Evolutionary conservation across 352 stramenopile species (phyloP).

Genomic region (Phytophthora europaea): DNA sequence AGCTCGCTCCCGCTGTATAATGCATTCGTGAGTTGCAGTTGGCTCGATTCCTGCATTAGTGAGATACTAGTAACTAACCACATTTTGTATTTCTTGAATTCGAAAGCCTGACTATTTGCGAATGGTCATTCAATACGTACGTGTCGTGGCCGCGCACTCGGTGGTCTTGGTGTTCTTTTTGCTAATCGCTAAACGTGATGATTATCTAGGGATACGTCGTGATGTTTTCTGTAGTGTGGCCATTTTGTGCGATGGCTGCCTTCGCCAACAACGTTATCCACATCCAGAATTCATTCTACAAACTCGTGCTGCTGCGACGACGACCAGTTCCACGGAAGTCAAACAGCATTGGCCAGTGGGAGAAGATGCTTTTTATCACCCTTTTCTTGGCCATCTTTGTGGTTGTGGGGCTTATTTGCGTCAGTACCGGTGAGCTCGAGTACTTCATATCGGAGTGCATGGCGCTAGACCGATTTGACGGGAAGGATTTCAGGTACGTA

Average conservation of each 20-base stretch:
- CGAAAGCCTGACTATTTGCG: conserved; percentile 81
- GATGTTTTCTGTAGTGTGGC: conserved; percentile 92
- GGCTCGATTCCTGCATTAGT: neutral
- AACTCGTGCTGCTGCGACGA: conserved; percentile 76
- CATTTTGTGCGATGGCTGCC: conserved; percentile 82
- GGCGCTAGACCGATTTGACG: conserved; percentile 78
- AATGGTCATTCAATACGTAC: conserved; percentile 92
- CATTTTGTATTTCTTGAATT: conserved; percentile 6
- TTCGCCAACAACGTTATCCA: conserved; percentile 87
- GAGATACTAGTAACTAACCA: conserved; percentile 1
- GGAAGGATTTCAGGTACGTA: conserved; percentile 83
- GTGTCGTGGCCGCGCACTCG: conserved; percentile 4
- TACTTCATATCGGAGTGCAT: conserved; percentile 85
- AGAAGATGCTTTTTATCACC: conserved; percentile 90
- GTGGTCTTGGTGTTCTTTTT: neutral
- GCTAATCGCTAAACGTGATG: neutral
- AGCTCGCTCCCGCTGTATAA: conserved; percentile 86
- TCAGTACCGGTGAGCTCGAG: conserved; percentile 87
- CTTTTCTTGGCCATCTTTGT: conserved; percentile 86
- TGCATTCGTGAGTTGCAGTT: conserved; percentile 67
- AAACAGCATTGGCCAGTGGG: conserved; percentile 90
- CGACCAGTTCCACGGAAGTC: conserved; percentile 81
- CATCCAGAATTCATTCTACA: conserved; percentile 89
- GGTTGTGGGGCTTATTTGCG: conserved; percentile 85
- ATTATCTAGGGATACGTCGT: conserved; percentile 80